Base-by-base conservation (phyloP, 2,329 filamentous ascomycete genomes). In the Botrytis galanthina region DNA sequence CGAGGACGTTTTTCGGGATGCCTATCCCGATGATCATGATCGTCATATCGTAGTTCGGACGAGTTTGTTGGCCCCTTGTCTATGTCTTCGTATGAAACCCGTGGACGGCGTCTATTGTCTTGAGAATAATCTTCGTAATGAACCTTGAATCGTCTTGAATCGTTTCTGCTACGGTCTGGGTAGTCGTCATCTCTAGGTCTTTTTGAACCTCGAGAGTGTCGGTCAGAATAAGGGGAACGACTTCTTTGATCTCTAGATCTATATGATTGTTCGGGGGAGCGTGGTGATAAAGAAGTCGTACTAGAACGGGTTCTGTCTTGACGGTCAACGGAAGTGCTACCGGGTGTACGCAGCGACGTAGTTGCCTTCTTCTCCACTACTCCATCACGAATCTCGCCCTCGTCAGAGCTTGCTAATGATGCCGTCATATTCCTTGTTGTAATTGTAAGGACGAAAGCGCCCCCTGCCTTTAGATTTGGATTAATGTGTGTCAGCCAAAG, bases 301-400 rank as follows among this genome's bases (percentile, higher is more conserved):
- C 78, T 78, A 80, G 78, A 78, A 72, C 87, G 89, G 85, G 84
- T 87, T 95, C 94, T 97, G 92, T 92, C 89, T 88, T 87, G 90
- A 89, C 92, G 92, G 93, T 97, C 93, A 97, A 97, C 91, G 89
- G 88, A 90, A 89, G 86, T 91, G 91, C 90, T 88, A 88, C 91
- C 89, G 87, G 88, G 85, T 84, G 87, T 88, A 87, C 88, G 86
- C 87, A 91, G 89, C 91, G 92, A 91, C 90, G 91, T 91, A 93
- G 92, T 93, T 96, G 93, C 93, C 93, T 96, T 96, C 93, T 96
- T 96, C 85, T 89, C 87, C 87, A 86, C 87, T 84, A 87, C 87
- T 84, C 89, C 89, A 84, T 95, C 93, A 83, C 92, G 85, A 83
- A 95, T 94, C 86, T 97, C 94, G 85, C 94, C 93, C 84, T 97